Evolutionary conservation across 148 eudicot species (phyloP).

Genomic region (Fagopyrum esculentum): DNA sequence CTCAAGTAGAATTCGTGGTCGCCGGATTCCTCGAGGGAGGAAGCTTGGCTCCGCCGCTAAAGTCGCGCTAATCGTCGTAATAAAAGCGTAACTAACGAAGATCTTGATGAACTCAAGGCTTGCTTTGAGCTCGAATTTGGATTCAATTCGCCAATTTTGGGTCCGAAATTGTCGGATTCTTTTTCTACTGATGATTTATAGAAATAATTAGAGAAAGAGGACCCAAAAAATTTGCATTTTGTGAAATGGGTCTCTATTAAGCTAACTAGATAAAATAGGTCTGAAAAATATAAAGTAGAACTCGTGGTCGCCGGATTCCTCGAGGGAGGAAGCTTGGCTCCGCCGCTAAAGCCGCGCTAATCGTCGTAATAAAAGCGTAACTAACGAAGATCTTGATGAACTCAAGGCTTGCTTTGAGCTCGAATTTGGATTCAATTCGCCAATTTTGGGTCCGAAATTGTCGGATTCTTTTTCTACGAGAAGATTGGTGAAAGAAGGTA

Average conservation of each 20-base stretch:
- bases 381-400: constrained; percentile 79
- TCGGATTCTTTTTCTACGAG: constrained; percentile 72
- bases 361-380: constrained; percentile 53
- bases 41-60: constrained; percentile 59
- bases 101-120: constrained; percentile 63
- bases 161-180: constrained; percentile 44
- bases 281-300: too few species aligned
- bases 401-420: constrained; percentile 73
- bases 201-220: too few species aligned
- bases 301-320: constrained; percentile 71
- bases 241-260: too few species aligned
- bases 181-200: too few species aligned
- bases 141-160: constrained; percentile 54
- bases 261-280: too few species aligned
- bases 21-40: constrained; percentile 55
- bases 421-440: constrained; percentile 70
- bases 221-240: too few species aligned
- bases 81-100: constrained; percentile 82
- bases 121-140: constrained; percentile 78
- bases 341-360: constrained; percentile 29
- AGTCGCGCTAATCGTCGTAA: constrained; percentile 26
- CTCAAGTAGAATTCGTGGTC: constrained; percentile 76
- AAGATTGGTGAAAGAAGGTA: too few species aligned
- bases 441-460: constrained; percentile 35
- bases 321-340: constrained; percentile 70